These are phyloP conservation scores for Pilaira anomala DNA, from an alignment of 192 early-diverging fungal genomes.

Conservation along the genomic window DNA sequence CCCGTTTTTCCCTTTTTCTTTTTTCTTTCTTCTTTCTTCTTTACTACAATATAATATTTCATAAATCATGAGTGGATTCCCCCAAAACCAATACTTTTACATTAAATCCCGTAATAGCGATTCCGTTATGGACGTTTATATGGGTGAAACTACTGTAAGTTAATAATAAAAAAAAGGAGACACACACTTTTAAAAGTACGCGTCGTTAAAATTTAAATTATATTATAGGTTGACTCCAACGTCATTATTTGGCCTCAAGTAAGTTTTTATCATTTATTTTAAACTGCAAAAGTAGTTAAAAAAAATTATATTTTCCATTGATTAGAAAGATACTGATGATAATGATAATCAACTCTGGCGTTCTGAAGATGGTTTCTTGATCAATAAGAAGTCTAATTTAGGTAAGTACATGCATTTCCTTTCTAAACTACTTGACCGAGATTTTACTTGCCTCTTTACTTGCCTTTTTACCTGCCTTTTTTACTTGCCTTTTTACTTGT, in stretches of 20 bases:
- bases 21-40: not conserved
- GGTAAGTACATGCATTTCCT: constrained; percentile 19
- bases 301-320: too few relatives aligned
- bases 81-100: constrained; percentile 18
- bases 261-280: too few relatives aligned
- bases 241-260: constrained; percentile 27
- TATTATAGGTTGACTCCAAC: constrained; percentile 18
- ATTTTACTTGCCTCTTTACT: too few relatives aligned
- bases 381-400: constrained; percentile 25
- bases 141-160: constrained; percentile 22
- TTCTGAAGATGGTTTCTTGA: constrained; percentile 26
- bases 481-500: too few relatives aligned
- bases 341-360: constrained; percentile 20
- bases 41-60: not conserved
- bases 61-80: constrained; percentile 19
- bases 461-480: too few relatives aligned
- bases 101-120: constrained; percentile 17
- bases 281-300: too few relatives aligned
- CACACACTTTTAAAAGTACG: not conserved
- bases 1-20: not conserved
- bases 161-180: not conserved
- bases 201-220: not conserved
- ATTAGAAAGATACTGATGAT: constrained; percentile 24
- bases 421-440: not conserved
- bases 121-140: constrained; percentile 26